Percentiles rank a stretch among this genome's conserved stretches.
These are phyloP conservation scores for Tylopilus plumbeoviolaceoides DNA, from an alignment of 768 basidiomycete species.

Conservation along the genomic window DNA sequence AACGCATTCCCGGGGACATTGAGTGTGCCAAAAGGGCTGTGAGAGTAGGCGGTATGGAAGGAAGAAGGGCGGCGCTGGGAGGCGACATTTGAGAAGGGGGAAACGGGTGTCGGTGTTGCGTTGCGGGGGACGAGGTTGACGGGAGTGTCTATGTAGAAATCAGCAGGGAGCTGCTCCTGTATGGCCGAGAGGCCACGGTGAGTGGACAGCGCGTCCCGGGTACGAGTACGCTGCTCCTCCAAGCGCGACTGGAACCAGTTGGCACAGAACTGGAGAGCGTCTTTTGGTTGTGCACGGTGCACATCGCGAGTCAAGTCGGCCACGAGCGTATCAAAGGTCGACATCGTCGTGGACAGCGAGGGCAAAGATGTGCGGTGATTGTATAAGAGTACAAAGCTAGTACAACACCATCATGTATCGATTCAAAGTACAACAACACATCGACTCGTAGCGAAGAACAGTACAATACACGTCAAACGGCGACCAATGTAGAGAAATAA, in stretches of 20 bases:
- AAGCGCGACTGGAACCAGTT: constrained; percentile 92
- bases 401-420: not conserved
- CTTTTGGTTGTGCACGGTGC: constrained; percentile 81
- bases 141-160: constrained; percentile 57
- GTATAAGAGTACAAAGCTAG: constrained; percentile 1
- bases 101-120: constrained; percentile 40
- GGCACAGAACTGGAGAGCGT: constrained; percentile 88
- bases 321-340: constrained; percentile 80
- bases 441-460: constrained; percentile 4
- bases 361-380: not conserved
- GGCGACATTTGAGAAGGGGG: constrained; percentile 53
- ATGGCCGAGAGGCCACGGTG: constrained; percentile 48
- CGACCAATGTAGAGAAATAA: not conserved
- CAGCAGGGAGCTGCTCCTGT: constrained; percentile 49
- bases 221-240: constrained; percentile 77
- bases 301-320: constrained; percentile 84
- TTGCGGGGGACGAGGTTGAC: constrained; percentile 28
- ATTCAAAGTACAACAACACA: not conserved
- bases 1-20: constrained; percentile 81
- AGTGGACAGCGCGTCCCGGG: constrained; percentile 53
- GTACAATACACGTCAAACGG: constrained; percentile 3
- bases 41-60: constrained; percentile 47
- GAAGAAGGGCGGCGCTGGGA: constrained; percentile 50
- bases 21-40: constrained; percentile 73
- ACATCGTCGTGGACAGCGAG: constrained; percentile 33